Evolutionary conservation across 768 basidiomycete genomes (phyloP).

Genomic region (Paxillus rubicundulus): DNA sequence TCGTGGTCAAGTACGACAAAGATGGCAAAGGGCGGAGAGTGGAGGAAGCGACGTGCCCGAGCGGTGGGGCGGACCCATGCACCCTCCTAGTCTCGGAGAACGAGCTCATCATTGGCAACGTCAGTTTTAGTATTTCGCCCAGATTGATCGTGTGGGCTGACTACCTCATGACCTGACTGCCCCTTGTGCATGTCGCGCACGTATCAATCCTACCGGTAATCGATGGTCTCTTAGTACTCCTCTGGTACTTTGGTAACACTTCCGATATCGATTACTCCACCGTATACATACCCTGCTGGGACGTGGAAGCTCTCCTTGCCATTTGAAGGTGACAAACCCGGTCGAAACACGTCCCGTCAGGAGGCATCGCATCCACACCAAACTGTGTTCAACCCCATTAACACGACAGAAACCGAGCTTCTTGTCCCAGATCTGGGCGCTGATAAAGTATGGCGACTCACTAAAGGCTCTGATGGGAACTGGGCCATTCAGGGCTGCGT

Average conservation of each 20-base stretch:
- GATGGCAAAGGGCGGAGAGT: slow-evolving; percentile 45
- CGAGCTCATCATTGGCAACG: slow-evolving; percentile 69
- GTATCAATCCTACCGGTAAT: background rate
- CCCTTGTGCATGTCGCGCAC: background rate
- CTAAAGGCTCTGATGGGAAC: slow-evolving; percentile 38
- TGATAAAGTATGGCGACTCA: slow-evolving; percentile 62
- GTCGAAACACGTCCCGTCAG: slow-evolving; percentile 68
- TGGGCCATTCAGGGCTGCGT: slow-evolving; percentile 55
- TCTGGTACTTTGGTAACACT: slow-evolving; percentile 58
- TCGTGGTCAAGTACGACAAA: slow-evolving; percentile 57
- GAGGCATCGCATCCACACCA: slow-evolving; percentile 78
- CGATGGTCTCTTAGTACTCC: slow-evolving; percentile 51
- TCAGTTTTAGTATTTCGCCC: slow-evolving; percentile 40
- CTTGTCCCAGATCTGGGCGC: slow-evolving; percentile 75
- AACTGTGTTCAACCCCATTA: slow-evolving; percentile 42
- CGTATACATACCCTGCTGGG: slow-evolving; percentile 40
- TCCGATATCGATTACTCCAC: slow-evolving; percentile 49
- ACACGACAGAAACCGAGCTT: slow-evolving; percentile 51
- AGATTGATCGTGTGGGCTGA: background rate
- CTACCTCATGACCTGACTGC: background rate
- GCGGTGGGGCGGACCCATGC: slow-evolving; percentile 63
- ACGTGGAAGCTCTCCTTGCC: slow-evolving; percentile 36
- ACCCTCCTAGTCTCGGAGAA: slow-evolving; percentile 55
- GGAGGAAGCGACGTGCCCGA: slow-evolving; percentile 39
- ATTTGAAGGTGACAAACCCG: slow-evolving; percentile 45